Percentiles rank a stretch among this genome's conserved stretches.
These are phyloP conservation scores for Pseudonitzschia multiseries DNA, from an alignment of 108 stramenopile genomes.

Conservation along the genomic window DNA sequence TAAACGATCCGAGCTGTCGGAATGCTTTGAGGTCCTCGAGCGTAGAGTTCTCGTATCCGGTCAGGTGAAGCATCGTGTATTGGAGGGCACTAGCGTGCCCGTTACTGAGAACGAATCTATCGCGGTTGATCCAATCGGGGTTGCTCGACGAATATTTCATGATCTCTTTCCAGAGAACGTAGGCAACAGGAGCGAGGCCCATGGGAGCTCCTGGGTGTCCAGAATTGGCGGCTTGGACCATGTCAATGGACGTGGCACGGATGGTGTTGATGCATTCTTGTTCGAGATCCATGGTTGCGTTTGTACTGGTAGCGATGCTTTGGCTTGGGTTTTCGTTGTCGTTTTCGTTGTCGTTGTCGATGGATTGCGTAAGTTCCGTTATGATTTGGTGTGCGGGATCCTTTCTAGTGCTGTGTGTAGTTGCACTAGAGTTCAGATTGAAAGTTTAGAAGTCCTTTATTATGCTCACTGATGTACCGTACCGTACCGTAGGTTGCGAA, in stretches of 20 bases:
- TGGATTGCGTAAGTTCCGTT: too few relatives aligned
- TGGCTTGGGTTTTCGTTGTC: not conserved
- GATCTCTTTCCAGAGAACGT: slow-evolving; percentile 83
- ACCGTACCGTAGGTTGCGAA: too few relatives aligned
- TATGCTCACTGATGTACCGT: too few relatives aligned
- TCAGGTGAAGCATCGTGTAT: slow-evolving; percentile 97
- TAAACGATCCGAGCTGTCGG: slow-evolving; percentile 84
- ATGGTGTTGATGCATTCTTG: slow-evolving; percentile 93
- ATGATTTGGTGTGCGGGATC: too few relatives aligned
- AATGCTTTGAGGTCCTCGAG: slow-evolving; percentile 79
- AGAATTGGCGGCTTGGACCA: slow-evolving; percentile 90
- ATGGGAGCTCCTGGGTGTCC: slow-evolving; percentile 99
- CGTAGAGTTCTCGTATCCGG: slow-evolving; percentile 84
- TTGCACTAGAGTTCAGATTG: too few relatives aligned
- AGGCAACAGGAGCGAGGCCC: slow-evolving; percentile 99
- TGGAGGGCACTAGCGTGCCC: slow-evolving; percentile 98
- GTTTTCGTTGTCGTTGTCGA: too few relatives aligned
- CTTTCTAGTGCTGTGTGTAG: too few relatives aligned
- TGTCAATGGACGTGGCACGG: slow-evolving; percentile 91
- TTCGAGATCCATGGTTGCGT: slow-evolving; percentile 60
- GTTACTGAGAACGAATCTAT: slow-evolving; percentile 97
- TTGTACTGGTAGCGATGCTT: not conserved
- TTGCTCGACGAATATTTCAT: slow-evolving; percentile 85
- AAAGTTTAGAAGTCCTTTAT: too few relatives aligned
- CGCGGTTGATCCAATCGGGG: slow-evolving; percentile 92